phyloP scores from a whole-genome alignment of 192 early-diverging fungal genomes.

The Coemansia asiatica region DNA sequence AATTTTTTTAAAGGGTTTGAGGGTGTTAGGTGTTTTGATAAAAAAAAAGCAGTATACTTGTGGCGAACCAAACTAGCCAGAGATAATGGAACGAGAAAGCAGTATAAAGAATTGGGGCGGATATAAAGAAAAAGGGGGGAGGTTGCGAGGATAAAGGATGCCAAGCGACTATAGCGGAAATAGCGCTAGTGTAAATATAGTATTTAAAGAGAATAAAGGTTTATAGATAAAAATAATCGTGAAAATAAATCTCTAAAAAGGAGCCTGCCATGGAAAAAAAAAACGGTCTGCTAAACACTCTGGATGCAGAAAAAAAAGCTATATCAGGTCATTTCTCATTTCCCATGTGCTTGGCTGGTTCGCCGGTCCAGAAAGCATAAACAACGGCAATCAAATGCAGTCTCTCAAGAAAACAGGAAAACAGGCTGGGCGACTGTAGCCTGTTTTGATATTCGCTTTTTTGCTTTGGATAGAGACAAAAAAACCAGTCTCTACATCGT shows the following conservation, averaged over 20 bases:
- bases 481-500: background rate
- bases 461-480: background rate
- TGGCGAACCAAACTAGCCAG: constrained; percentile 1
- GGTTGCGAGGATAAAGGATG: background rate
- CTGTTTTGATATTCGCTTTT: background rate
- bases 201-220: constrained; percentile 1
- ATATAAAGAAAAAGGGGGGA: background rate
- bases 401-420: background rate
- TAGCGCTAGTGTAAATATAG: background rate
- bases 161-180: background rate
- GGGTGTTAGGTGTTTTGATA: background rate
- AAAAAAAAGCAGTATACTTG: background rate
- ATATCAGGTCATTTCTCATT: constrained; percentile 9
- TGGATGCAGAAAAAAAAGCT: background rate
- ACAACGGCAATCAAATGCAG: background rate
- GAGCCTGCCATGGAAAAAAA: constrained; percentile 1
- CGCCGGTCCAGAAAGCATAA: background rate
- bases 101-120: background rate
- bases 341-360: constrained; percentile 7
- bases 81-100: constrained; percentile 1
- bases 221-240: background rate
- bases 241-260: background rate
- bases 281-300: background rate
- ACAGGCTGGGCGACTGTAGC: background rate
- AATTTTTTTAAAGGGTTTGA: background rate